These are phyloP conservation scores for Massariosphaeria phaeospora DNA, from an alignment of 495 filamentous ascomycete genomes.

Conservation along the genomic window DNA sequence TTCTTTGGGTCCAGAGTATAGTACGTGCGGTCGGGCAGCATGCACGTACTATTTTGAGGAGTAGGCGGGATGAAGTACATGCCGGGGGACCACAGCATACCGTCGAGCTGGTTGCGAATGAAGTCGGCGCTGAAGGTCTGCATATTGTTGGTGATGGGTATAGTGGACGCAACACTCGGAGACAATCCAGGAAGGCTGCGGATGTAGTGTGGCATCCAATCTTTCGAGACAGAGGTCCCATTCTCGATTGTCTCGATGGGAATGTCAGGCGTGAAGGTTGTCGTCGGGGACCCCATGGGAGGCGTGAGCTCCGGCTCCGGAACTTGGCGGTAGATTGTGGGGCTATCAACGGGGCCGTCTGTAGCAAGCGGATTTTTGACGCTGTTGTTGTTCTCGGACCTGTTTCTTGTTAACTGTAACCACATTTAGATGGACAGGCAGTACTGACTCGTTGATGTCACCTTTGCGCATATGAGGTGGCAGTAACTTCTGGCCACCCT, in stretches of 20 bases:
- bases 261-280: neutral
- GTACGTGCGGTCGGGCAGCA: constrained; percentile 30
- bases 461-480: neutral
- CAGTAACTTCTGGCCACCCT: neutral
- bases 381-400: neutral
- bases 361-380: constrained; percentile 8
- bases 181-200: neutral
- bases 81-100: constrained; percentile 34
- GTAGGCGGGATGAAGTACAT: constrained; percentile 33
- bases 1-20: constrained; percentile 33
- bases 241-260: constrained; percentile 8
- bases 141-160: constrained; percentile 13
- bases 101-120: constrained; percentile 32
- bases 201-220: constrained; percentile 17
- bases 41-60: neutral
- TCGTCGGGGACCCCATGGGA: neutral
- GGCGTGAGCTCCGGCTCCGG: constrained; percentile 4
- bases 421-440: neutral
- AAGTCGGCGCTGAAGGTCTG: constrained; percentile 36
- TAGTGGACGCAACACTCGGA: neutral
- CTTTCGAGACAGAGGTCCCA: neutral
- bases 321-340: neutral
- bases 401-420: too few relatives aligned
- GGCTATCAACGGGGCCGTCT: constrained; percentile 1
- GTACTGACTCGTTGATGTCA: constrained; percentile 1